Base-by-base conservation (phyloP, 805 yeast species). In the Monosporozyma unispora region DNA sequence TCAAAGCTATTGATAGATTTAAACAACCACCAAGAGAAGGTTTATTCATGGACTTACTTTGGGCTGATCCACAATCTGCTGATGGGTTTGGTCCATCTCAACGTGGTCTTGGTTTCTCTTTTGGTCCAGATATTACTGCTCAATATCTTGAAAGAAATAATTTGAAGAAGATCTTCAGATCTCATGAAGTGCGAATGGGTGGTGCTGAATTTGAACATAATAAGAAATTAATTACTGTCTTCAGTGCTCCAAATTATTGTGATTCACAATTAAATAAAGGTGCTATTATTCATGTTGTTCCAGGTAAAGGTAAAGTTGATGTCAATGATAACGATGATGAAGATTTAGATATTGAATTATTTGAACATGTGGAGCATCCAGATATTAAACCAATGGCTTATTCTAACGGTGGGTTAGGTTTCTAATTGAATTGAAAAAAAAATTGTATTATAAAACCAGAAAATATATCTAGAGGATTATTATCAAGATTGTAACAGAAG, bases 171-270 rank as follows among this genome's bases (percentile, higher is more conserved):
- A 78, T 93, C 39, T 84, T 93, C 59, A 77, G 99, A 60, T 88
- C 97, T 2, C 99, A 93, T 63, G 99, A 93, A 69, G 96, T 91
- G 7, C 77, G 98, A 63, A 84, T 85, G 85, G 83, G 77, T 5
- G 99, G 99, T 45, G 88, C 84, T 51, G 88, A 87, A 55, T 74
- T 75, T 44, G 97, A 91, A 63, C 99, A 93, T 61, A 76, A 84
- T 51, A 95, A 95, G 11, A 76, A 81, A 55, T 77, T 93, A 47
- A 79, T 89, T 48, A 93, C 99, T 0, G 96, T 93, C n/a, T 93
- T 93, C 67, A 83, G 95, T 67, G 99, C 99, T 0, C 99, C 99
- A 33, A 91, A 93, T 66, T 91, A 91, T 68, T 91, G 98, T 71
- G 99, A 93, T 64, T 72, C 83, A 14, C 89, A 87, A 49, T 96